phyloP scores from a whole-genome alignment of 306 rosid genomes.

The Castanea sativa region DNA sequence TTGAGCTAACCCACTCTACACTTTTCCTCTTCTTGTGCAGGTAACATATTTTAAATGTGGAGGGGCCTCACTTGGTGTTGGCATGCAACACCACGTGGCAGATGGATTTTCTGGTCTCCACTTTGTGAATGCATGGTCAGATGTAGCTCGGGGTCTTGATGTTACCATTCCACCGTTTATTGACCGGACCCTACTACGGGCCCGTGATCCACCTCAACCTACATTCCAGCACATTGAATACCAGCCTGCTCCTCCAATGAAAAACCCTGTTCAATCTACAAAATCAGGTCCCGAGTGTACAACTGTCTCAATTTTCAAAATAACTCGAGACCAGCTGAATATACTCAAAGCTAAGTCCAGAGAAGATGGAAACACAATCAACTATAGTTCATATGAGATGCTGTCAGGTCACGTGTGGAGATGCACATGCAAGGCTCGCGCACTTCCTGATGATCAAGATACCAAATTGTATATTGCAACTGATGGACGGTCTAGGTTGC shows the following conservation, averaged over 20 bases:
- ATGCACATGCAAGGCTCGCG: constrained; percentile 62
- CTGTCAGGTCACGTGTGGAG: constrained; percentile 85
- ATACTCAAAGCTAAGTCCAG: constrained; percentile 61
- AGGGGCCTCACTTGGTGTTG: constrained; percentile 93
- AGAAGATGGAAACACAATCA: constrained; percentile 57
- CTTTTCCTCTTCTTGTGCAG: constrained; percentile 25
- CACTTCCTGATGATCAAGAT: constrained; percentile 64
- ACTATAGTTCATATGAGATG: constrained; percentile 83
- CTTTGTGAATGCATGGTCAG: constrained; percentile 86
- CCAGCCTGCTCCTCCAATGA: constrained; percentile 73
- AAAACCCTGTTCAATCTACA: constrained; percentile 30
- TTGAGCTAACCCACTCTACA: background rate
- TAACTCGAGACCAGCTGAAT: constrained; percentile 60
- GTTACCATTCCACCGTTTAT: constrained; percentile 67
- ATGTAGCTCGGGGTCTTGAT: constrained; percentile 81
- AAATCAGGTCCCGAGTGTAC: constrained; percentile 33
- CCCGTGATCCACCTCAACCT: constrained; percentile 75
- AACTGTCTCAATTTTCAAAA: constrained; percentile 56
- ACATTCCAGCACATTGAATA: constrained; percentile 75
- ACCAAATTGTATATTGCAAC: constrained; percentile 80
- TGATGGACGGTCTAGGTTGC: constrained; percentile 79
- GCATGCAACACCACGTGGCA: constrained; percentile 81
- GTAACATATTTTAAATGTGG: constrained; percentile 88
- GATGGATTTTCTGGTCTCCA: constrained; percentile 93
- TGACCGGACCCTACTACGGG: constrained; percentile 66